Evolutionary conservation across 176 grass and related monocot species (phyloP).

Genomic region (Leersia perrieri): DNA sequence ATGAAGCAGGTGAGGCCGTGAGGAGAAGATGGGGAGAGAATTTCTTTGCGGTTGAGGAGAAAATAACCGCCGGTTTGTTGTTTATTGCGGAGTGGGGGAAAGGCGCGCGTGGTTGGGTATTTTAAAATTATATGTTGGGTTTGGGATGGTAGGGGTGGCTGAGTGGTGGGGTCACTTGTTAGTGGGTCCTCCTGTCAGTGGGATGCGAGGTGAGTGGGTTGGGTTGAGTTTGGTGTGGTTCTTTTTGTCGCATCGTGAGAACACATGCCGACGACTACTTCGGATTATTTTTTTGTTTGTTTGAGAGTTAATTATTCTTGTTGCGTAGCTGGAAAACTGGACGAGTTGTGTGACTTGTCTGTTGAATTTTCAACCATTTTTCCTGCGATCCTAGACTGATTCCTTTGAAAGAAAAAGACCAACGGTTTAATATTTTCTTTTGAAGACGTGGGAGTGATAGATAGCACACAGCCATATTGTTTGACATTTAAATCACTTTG

Average conservation of each 20-base stretch:
- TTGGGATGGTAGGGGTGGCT: accelerated
- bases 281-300: neutral
- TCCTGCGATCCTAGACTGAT: neutral
- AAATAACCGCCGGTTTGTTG: neutral
- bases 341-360: neutral
- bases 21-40: neutral
- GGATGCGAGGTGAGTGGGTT: accelerated
- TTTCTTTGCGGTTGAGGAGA: neutral
- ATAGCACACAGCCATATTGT: no score
- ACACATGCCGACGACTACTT: conserved; percentile 39
- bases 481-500: no score
- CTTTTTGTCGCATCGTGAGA: conserved; percentile 8
- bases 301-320: neutral
- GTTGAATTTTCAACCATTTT: conserved; percentile 14
- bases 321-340: conserved; percentile 8
- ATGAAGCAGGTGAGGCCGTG: neutral
- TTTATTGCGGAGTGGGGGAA: no score
- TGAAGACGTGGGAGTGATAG: no score
- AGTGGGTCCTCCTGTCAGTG: neutral
- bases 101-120: neutral
- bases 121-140: neutral
- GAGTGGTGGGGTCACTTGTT: accelerated
- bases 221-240: neutral
- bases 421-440: no score
- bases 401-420: neutral